phyloP scores from a whole-genome alignment of 1,284 basidiomycete species.

The Trichosporon sp. region DNA sequence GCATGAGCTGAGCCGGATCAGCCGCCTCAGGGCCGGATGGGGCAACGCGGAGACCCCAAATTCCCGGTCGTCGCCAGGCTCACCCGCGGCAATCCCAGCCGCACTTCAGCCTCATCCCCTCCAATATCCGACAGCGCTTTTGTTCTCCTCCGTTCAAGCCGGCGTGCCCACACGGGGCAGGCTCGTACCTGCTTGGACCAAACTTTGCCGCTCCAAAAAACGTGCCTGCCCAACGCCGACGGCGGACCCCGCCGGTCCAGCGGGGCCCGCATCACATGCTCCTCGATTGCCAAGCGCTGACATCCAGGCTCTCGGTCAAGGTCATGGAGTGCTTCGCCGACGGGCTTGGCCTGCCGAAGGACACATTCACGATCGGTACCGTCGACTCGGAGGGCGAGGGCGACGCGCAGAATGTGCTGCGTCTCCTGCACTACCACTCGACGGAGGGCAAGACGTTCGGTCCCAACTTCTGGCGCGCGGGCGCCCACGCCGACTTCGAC shows the following conservation, averaged over 20 bases:
- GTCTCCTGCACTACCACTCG: conserved; percentile 34
- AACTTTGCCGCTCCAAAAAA: neutral
- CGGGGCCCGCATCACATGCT: neutral
- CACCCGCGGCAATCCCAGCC: neutral
- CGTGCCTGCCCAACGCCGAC: neutral
- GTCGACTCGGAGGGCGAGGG: conserved; percentile 26
- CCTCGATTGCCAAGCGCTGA: conserved; percentile 7
- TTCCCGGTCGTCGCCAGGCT: neutral
- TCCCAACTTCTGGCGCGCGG: conserved; percentile 35
- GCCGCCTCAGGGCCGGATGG: neutral
- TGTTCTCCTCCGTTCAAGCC: neutral
- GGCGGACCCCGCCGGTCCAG: neutral
- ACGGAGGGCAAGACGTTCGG: conserved; percentile 34
- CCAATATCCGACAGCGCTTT: neutral
- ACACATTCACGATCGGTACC: conserved; percentile 31
- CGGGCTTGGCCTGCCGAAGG: conserved; percentile 27
- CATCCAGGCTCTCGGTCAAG: conserved; percentile 24
- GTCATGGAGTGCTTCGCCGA: conserved; percentile 39
- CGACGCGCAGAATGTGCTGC: conserved; percentile 31
- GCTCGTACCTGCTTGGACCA: neutral
- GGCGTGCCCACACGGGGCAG: neutral
- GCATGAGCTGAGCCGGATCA: neutral
- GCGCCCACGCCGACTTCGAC: conserved; percentile 39
- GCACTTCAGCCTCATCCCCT: neutral
- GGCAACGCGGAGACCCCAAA: neutral